Base-by-base conservation (phyloP, 2,329 filamentous ascomycete genomes). In the Epichloe sp. region DNA sequence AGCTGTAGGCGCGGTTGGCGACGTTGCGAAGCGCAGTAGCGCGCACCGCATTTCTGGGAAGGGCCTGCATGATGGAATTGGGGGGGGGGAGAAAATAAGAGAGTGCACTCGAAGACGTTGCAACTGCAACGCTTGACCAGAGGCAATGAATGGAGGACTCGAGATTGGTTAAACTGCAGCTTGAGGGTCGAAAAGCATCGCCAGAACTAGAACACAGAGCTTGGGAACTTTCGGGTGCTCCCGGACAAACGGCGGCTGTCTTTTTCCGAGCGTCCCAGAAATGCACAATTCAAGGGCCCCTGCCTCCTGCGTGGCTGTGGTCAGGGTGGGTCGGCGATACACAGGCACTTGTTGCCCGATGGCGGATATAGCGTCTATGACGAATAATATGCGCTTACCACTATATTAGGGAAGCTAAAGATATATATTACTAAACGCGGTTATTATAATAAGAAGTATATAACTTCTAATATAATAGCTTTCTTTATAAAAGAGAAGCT, bases 31-130 rank as follows among this genome's bases (percentile, higher is more conserved):
- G 79, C 73, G 79, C 77, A 79, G 75, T 84, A 71, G 72, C 76
- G 83, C 74, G 78, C 82, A 75, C 77, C 78, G 71, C 64, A 70
- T 66, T 67, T 78, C 85, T 83, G 66, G 85, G 77, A 71, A 95
- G 74, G 65, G 88, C 85, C 80, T 94, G 88, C 90, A 95, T 95
- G 64, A 66, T 82, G 72, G 53, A 46, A 48, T n/a, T 31, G 54
- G 52, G 49, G 48, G 49, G 49, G 51, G 53, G 51, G 44, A 49
- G 49, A 14, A 49, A 53, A 47, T 37, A 55, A 53, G 23, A 35
- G 36, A 43, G 6, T 40, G 35, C 38, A 36, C 17, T 52, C 40
- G 42, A 41, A 14, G 41, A 50, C 53, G 55, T 35, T 55, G 57
- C 57, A 45, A 26, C 47, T 52, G 53, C 55, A 57, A 59, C 52